Base-by-base conservation (phyloP, 345 rosid species). In the Nasturtium officinale region DNA sequence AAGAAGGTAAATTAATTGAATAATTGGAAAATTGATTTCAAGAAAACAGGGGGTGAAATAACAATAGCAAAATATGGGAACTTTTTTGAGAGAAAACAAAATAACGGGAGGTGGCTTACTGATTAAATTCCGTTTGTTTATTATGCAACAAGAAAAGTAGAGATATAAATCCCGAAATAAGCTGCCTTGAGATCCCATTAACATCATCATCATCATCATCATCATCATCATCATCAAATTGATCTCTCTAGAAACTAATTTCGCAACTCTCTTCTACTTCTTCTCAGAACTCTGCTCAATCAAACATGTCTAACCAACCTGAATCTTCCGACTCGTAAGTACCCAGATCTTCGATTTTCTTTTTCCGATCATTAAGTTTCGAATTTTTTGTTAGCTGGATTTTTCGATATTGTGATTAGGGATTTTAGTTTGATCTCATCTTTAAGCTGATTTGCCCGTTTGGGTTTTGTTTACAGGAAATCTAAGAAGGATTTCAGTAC, bases 271-370 rank as follows among this genome's bases (percentile, higher is more conserved):
- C 64, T 42, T 65, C 47, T 45, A 2, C 62, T 35, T 43, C 58
- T 15, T 55, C 47, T 20, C 46, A 9, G 45, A 11, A 25, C 50
- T 35, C 65, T 71, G n/a, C n/a, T n/a, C n/a, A n/a, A n/a, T n/a
- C n/a, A n/a, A 40, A 52, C 79, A 92, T 92, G 96, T 38, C 91
- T 43, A 80, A 80, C 74, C 86, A 90, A 77, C 85, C 95, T 1
- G 96, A 92, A 84, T 86, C 98, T 9, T 90, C 98, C 20, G 95
- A 86, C 82, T 67, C 96, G 98, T 92, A 82, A 80, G 90, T 65
- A 21, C 70, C 59, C 78, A 77, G 90, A 83, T 86, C 86, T 84
- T 46, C 35, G 7, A 15, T 32, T 72, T 23, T 45, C 13, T 20
- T 23, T 28, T 9, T 15, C 40, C 21, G 13, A 46, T 51, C 40